These are phyloP conservation scores for Vanilla planifolia DNA, from an alignment of 106 monocot genomes.

Conservation along the genomic window DNA sequence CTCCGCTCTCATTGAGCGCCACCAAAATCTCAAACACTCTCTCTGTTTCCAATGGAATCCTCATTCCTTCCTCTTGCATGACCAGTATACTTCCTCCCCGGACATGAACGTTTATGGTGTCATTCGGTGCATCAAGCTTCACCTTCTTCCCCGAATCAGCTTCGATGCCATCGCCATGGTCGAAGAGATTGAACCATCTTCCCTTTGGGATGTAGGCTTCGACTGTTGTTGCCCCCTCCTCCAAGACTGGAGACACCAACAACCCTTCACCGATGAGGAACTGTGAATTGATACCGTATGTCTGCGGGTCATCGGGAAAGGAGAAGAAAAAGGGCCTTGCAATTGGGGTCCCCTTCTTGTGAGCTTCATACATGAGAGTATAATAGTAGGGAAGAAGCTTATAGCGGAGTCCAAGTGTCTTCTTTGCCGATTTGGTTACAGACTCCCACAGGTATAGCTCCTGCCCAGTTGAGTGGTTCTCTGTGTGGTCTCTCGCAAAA, in stretches of 20 bases:
- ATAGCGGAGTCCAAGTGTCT: constrained; percentile 66
- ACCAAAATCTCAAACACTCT: constrained; percentile 7
- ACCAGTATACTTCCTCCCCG: constrained; percentile 9
- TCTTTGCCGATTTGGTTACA: constrained; percentile 41
- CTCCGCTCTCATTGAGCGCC: constrained; percentile 3
- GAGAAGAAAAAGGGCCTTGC: constrained; percentile 88
- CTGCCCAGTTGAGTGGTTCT: constrained; percentile 17
- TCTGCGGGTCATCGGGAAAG: constrained; percentile 42
- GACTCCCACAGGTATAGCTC: constrained; percentile 76
- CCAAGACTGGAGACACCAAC: constrained; percentile 16
- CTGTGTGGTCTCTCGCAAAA: constrained; percentile 63
- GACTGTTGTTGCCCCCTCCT: constrained; percentile 6
- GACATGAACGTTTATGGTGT: constrained; percentile 17
- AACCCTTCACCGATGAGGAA: constrained; percentile 43
- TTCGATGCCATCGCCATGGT: background rate
- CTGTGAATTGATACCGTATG: constrained; percentile 41
- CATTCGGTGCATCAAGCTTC: constrained; percentile 5
- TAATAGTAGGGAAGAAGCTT: constrained; percentile 69
- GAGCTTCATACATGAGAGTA: constrained; percentile 75
- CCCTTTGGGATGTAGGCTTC: constrained; percentile 16
- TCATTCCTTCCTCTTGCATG: constrained; percentile 10
- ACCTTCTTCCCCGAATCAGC: background rate
- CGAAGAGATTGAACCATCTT: constrained; percentile 17
- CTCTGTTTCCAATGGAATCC: background rate
- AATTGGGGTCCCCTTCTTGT: constrained; percentile 55